These are phyloP conservation scores for Volvox africanus DNA, from an alignment of 139 green algal genomes.

Conservation along the genomic window DNA sequence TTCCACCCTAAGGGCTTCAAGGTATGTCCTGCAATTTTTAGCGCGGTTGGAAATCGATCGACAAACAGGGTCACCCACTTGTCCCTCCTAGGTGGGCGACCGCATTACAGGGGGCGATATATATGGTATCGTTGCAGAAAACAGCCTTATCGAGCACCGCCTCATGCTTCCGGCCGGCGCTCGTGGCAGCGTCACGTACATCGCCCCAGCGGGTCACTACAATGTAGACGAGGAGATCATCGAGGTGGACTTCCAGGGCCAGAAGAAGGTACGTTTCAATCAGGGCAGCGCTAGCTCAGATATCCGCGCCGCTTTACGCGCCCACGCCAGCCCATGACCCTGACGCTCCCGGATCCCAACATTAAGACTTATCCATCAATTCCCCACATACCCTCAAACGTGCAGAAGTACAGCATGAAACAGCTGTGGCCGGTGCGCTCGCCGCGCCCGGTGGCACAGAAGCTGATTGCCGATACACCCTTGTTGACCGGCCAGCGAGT, in stretches of 20 bases:
- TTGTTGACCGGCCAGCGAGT: conserved; percentile 98
- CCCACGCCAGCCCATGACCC: no score
- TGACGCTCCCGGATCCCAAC: no score
- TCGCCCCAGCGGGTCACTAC: conserved; percentile 94
- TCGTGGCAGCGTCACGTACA: conserved; percentile 90
- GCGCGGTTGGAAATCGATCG: conserved; percentile 17
- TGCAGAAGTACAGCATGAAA: conserved; percentile 95
- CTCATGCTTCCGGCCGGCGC: conserved; percentile 94
- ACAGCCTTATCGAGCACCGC: conserved; percentile 93
- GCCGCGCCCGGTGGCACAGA: conserved; percentile 93
- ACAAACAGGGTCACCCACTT: neutral
- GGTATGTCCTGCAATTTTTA: conserved; percentile 56
- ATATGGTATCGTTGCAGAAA: conserved; percentile 95
- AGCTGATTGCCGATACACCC: conserved; percentile 96
- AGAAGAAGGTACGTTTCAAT: conserved; percentile 78
- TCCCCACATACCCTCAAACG: neutral
- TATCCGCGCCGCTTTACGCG: no score
- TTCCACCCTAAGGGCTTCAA: conserved; percentile 92
- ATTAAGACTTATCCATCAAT: no score
- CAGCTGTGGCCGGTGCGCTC: conserved; percentile 97
- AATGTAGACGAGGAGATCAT: conserved; percentile 93
- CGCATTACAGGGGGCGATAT: conserved; percentile 95
- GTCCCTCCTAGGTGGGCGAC: conserved; percentile 85
- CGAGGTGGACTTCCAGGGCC: conserved; percentile 97
- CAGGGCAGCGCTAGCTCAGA: no score